Evolutionary conservation across 352 stramenopile species (phyloP).

Genomic region (Lagenidium giganteum): DNA sequence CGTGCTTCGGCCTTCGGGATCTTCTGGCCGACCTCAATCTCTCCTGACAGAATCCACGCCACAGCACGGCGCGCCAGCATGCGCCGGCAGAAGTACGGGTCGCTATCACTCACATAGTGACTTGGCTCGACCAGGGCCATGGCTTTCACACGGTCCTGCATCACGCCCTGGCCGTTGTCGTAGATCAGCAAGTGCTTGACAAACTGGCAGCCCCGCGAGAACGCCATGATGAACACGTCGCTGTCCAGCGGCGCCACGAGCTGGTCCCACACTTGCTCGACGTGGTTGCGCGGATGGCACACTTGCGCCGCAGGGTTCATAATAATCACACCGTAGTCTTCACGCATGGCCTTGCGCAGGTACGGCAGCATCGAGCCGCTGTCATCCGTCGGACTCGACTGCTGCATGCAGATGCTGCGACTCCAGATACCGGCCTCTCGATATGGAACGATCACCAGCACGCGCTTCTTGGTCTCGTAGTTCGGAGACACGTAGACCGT

Average conservation of each 20-base stretch:
- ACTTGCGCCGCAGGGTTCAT: slow-evolving; percentile 76
- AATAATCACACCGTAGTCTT: slow-evolving; percentile 82
- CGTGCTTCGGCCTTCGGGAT: slow-evolving; percentile 63
- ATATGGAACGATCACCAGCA: slow-evolving; percentile 84
- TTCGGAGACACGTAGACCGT: slow-evolving; percentile 63
- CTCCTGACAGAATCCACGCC: slow-evolving; percentile 68
- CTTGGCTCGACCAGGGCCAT: slow-evolving; percentile 77
- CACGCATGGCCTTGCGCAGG: slow-evolving; percentile 68
- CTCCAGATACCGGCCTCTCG: slow-evolving; percentile 83
- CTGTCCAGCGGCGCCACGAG: slow-evolving; percentile 57
- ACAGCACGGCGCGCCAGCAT: slow-evolving; percentile 65
- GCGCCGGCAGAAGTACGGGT: slow-evolving; percentile 72
- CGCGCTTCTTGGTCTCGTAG: slow-evolving; percentile 51
- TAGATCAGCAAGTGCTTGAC: slow-evolving; percentile 79
- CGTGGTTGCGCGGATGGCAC: slow-evolving; percentile 65
- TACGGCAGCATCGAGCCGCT: slow-evolving; percentile 79
- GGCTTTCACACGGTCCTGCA: slow-evolving; percentile 79
- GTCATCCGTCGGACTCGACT: slow-evolving; percentile 43
- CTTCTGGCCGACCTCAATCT: slow-evolving; percentile 71
- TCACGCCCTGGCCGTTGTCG: slow-evolving; percentile 70
- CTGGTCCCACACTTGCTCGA: slow-evolving; percentile 77
- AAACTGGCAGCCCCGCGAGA: slow-evolving; percentile 68
- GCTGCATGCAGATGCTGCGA: slow-evolving; percentile 78
- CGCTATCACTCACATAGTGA: slow-evolving; percentile 68
- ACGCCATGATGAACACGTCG: slow-evolving; percentile 76